Base-by-base conservation (phyloP, 495 filamentous ascomycete species). In the Paragyromitra xinjiangensis region DNA sequence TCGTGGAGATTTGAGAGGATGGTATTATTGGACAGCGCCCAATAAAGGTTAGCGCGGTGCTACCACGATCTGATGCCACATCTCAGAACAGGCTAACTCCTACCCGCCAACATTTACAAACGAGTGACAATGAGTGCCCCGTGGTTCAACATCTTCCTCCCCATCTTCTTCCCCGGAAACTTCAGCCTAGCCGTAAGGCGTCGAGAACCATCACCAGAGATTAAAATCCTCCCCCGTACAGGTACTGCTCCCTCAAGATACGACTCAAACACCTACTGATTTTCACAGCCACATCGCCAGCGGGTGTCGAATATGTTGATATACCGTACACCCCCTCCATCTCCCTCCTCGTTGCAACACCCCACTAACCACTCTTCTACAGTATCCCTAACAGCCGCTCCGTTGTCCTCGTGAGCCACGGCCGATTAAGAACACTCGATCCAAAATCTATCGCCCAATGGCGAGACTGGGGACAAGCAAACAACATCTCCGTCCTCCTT, bases 241-340 rank as follows among this genome's bases (percentile, higher is more conserved):
- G 58, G 48, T 62, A 71, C 24, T 5, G 51, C 42, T 12, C 16
- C 58, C 42, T 51, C 69, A 16, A 12, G 11, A 14, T 12, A 44
- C 48, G 44, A 16, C 12, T 50, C 44, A 34, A 12, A 29, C 19
- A 40, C n/a, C 39, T 29, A 39, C 59, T 55, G 6, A 64, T n/a
- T n/a, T 24, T n/a, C 34, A n/a, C 37, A 72, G 69, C 14, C 22
- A 1, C 12, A 39, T 55, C 66, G 19, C 16, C 8, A 11, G 9
- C 9, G 7, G 66, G 66, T 44, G 64, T 75, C 50, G 73, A 75
- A 14, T 75, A 75, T 71, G 66, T 75, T 37, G n/a, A 71, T 14
- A 75, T 75, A 40, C 6, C 48, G 73, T 75, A 55, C 2, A 8
- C 44, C 9, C 44, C 40, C 12, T 14, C 22, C 26, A 29, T 34